phyloP scores from a whole-genome alignment of 768 basidiomycete genomes.

The Trametes meyenii region DNA sequence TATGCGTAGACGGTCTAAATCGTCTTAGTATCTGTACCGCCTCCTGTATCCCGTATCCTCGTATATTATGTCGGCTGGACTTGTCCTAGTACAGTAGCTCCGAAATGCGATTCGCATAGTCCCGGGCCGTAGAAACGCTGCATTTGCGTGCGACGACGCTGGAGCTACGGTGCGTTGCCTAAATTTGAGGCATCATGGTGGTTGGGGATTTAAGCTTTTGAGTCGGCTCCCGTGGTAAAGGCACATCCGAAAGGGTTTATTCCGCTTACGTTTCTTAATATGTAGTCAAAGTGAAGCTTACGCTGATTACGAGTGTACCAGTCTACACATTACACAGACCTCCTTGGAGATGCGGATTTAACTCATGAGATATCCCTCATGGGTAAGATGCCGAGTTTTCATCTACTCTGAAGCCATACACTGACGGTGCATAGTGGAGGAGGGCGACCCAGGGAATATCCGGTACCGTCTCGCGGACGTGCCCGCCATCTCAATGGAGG shows the following conservation, averaged over 20 bases:
- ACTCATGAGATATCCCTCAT: not conserved
- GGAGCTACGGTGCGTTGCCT: no score
- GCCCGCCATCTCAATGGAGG: not conserved
- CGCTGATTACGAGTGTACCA: not conserved
- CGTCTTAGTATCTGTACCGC: no score
- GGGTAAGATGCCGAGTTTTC: not conserved
- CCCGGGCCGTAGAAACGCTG: no score
- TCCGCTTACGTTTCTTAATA: not conserved
- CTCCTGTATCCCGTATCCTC: no score
- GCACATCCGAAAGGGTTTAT: not conserved
- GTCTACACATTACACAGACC: constrained; percentile 3
- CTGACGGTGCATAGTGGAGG: not conserved
- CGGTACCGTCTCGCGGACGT: not conserved
- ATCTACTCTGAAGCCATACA: not conserved
- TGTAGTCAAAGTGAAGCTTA: not conserved
- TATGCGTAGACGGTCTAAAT: no score
- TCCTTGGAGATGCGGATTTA: not conserved
- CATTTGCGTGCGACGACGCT: no score
- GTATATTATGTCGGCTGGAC: no score
- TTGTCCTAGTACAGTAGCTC: no score
- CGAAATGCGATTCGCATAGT: no score
- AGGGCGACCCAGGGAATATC: not conserved
- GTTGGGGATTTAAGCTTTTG: no score
- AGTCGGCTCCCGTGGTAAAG: no score
- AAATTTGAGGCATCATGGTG: no score